phyloP scores from a whole-genome alignment of 2,329 filamentous ascomycete species.

The Trichoderma breve region DNA sequence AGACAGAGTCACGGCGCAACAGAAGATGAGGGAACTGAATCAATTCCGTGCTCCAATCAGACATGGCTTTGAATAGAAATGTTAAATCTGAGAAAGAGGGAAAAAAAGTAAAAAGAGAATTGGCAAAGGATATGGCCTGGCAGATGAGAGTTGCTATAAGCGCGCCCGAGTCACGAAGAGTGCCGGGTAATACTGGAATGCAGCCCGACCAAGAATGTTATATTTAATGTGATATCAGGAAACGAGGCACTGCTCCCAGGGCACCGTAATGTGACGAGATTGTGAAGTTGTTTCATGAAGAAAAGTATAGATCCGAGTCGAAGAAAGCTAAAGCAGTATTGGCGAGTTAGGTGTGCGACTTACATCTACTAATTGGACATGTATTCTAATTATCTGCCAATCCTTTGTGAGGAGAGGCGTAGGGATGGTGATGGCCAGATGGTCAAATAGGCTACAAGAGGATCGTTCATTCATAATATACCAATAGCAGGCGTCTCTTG shows the following conservation, averaged over 20 bases:
- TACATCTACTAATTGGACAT: background rate
- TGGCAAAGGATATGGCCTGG: background rate
- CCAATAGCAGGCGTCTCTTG: background rate
- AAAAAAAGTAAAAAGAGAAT: too few species aligned
- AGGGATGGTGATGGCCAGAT: background rate
- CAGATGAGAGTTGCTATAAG: background rate
- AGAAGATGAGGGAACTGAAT: background rate
- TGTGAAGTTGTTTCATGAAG: background rate
- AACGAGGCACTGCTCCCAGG: rapidly evolving
- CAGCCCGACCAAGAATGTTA: too few species aligned
- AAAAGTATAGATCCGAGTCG: background rate
- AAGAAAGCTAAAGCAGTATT: background rate
- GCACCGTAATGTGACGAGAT: background rate
- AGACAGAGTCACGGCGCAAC: background rate
- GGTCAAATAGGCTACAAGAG: background rate
- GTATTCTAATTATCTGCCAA: background rate
- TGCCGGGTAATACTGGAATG: background rate
- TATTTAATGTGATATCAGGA: background rate
- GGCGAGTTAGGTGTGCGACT: background rate
- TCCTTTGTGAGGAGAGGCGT: background rate
- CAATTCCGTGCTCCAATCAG: background rate
- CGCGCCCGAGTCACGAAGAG: background rate
- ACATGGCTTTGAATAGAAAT: background rate
- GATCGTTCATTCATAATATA: too few species aligned
- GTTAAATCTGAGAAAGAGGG: background rate